Base-by-base conservation (phyloP, 352 stramenopile species). In the Pelagophyceae sp. region DNA sequence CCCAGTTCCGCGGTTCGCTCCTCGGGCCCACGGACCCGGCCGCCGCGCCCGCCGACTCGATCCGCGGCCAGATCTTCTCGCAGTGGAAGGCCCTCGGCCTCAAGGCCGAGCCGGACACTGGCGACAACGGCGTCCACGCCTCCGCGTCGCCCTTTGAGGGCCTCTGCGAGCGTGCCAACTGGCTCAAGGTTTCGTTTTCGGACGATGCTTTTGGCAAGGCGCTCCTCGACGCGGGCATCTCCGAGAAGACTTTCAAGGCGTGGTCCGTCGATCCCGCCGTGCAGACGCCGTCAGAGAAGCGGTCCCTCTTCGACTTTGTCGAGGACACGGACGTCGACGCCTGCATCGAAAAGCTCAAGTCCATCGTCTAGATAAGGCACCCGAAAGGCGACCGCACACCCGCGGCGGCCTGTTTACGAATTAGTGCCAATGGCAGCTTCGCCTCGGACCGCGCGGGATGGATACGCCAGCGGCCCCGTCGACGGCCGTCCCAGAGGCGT, bases 81-180 rank as follows among this genome's bases (percentile, higher is more conserved):
- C 76, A 85, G 50, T 89, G 78, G 80, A n/a, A 83, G 69, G 38
- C 76, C 31, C 82, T 93, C 51, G 88, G 88, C 40, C 78, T 94
- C 27, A 80, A 76, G 25, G 80, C 77, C 23, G 67, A 82, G 61
- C 89, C 89, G 20, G 90, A 91, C 82, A 89, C 87, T 63, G 86
- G 86, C 35, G 87, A 94, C 81, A 94, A 94, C 80, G 87, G 79
- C 79, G 40, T 78, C 61, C 58, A 74, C 67, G 67, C 67, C 23
- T 74, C 76, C 76, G 87, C 89, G 3, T 88, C 80, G 81, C 87
- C 89, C 72, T 92, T 93, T 60, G 89, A 94, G 82, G 88, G 85
- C 45, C 79, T 92, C 20, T 87, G 87, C 19, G 89, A 94, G 79
- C 87, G 87, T 78, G 84, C 80, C 40, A 94, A 94, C 78, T 94